phyloP scores from a whole-genome alignment of 257 asterid species.

The Nicotiana knightiana region DNA sequence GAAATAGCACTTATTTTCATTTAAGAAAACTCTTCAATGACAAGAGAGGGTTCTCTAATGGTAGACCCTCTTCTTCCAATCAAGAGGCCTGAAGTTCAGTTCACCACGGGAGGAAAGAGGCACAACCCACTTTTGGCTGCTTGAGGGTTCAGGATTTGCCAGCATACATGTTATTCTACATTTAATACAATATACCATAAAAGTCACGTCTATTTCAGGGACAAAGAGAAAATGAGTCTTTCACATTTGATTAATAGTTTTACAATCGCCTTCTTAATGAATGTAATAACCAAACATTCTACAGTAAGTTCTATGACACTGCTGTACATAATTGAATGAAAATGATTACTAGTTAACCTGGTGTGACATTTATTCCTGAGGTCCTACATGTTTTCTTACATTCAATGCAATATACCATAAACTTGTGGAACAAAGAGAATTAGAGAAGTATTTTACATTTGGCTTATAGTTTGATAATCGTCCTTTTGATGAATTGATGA shows the following conservation, averaged over 20 bases:
- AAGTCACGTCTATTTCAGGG: background rate
- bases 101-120: background rate
- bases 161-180: background rate
- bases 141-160: background rate
- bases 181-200: background rate
- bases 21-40: background rate
- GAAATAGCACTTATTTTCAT: background rate
- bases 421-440: background rate
- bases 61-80: background rate
- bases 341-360: background rate
- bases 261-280: background rate
- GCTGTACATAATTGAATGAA: background rate
- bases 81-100: background rate
- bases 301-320: background rate
- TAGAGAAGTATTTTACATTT: background rate
- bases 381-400: slow-evolving; percentile 63
- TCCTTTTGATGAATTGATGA: background rate
- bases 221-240: background rate
- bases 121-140: background rate
- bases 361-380: slow-evolving; percentile 20
- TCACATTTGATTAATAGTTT: background rate
- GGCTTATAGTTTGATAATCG: background rate
- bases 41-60: background rate
- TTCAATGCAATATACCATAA: slow-evolving; percentile 19
- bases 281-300: background rate